phyloP scores from a whole-genome alignment of 2,329 filamentous ascomycete species.

The Nannizzia gypsea region DNA sequence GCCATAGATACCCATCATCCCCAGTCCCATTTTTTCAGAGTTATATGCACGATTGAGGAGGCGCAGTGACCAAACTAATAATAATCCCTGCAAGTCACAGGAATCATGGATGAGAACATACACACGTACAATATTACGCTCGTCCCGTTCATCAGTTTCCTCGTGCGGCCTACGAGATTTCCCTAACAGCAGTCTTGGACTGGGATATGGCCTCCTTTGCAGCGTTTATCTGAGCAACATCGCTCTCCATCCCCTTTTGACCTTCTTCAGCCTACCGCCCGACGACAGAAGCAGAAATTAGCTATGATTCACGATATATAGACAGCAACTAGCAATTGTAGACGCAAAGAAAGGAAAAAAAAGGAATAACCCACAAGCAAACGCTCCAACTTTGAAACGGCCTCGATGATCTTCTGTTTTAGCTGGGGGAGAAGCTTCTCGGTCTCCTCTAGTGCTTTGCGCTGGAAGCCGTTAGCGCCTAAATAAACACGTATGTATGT shows the following conservation, averaged over 20 bases:
- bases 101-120: no score
- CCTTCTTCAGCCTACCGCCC: slow-evolving; percentile 27
- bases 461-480: slow-evolving; percentile 38
- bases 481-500: no score
- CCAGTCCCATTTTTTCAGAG: no score
- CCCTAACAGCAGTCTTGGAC: slow-evolving; percentile 29
- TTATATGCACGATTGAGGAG: not conserved
- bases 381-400: slow-evolving; percentile 61
- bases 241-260: slow-evolving; percentile 29
- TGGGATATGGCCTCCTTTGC: slow-evolving; percentile 32
- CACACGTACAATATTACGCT: not conserved
- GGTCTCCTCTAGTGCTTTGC: slow-evolving; percentile 74
- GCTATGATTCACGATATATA: not conserved
- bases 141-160: not conserved
- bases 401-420: slow-evolving; percentile 56
- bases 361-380: slow-evolving; percentile 61
- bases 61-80: not conserved
- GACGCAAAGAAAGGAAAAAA: no score
- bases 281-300: not conserved
- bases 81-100: no score
- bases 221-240: slow-evolving; percentile 31
- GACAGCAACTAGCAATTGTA: not conserved
- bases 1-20: no score
- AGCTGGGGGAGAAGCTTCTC: slow-evolving; percentile 67
- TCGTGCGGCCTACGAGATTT: slow-evolving; percentile 23